A percentile compares a stretch with the other conserved stretches of the same genome.
phyloP scores from a whole-genome alignment of 768 basidiomycete species.

The Lenzites betulinus region DNA sequence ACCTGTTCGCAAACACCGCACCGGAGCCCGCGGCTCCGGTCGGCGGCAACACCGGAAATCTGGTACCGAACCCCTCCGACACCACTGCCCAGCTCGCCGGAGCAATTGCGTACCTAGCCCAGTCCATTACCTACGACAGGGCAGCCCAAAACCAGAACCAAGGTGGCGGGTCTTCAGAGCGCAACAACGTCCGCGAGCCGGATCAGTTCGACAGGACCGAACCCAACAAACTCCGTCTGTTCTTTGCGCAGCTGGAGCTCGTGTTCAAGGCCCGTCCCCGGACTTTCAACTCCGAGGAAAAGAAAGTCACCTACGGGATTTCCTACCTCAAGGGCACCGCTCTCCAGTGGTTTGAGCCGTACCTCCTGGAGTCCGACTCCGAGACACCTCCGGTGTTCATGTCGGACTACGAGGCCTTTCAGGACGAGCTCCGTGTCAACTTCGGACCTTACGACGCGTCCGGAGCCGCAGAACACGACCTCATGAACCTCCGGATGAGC shows the following conservation, averaged over 20 bases:
- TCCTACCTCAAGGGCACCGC: conserved; percentile 8
- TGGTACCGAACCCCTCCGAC: background rate
- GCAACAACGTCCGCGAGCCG: conserved; percentile 1
- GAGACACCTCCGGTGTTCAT: no score
- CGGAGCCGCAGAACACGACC: no score
- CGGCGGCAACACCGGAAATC: no score
- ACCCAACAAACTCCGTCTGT: conserved; percentile 5
- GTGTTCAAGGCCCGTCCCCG: conserved; percentile 4
- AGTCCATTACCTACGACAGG: background rate
- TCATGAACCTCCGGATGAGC: no score
- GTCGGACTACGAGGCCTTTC: no score
- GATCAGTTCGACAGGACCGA: conserved; percentile 3
- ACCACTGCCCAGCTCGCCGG: background rate
- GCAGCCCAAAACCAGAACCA: background rate
- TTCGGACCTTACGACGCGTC: no score
- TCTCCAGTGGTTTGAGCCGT: background rate
- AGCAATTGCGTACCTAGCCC: background rate
- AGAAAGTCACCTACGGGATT: conserved; percentile 10
- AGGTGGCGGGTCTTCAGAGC: background rate
- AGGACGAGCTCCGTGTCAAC: no score
- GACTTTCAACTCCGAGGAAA: conserved; percentile 2
- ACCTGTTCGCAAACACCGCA: no score
- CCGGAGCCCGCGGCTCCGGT: no score
- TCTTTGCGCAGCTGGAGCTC: conserved; percentile 10
- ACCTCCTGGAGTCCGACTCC: no score